A percentile compares a stretch with the other conserved stretches of the same genome.
Conservation (phyloP, 2,329 filamentous ascomycete genomes). For the Cytospora piceicola region DNA sequence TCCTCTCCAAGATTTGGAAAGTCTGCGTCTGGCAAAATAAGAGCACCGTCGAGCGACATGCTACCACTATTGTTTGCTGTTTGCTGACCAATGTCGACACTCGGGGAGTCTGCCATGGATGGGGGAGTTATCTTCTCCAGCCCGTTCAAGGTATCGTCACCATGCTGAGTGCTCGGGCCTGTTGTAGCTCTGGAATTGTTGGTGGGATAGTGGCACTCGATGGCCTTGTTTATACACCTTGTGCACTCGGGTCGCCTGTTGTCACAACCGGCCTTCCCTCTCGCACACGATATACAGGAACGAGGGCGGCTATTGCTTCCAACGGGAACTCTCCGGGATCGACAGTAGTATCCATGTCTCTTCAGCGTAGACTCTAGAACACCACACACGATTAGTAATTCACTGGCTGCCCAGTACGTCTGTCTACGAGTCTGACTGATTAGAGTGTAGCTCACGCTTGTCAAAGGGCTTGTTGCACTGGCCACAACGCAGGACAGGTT, state of each 20-base stretch:
- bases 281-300: neutral
- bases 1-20: neutral
- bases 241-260: neutral
- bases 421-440: too few relatives aligned
- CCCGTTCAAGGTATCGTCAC: neutral
- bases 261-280: constrained; percentile 1
- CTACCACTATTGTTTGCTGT: neutral
- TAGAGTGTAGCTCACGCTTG: neutral
- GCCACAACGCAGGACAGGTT: neutral
- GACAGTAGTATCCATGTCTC: constrained; percentile 5
- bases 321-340: neutral
- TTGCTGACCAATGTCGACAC: neutral
- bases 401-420: too few relatives aligned
- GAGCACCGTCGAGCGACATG: neutral
- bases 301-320: neutral
- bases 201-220: neutral
- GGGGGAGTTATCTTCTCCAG: neutral
- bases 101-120: too few relatives aligned
- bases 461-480: constrained; percentile 3
- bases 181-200: neutral
- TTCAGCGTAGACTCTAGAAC: constrained; percentile 3
- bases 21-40: neutral
- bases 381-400: too few relatives aligned
- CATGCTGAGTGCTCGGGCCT: too few relatives aligned
- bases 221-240: neutral